Evolutionary conservation across 306 rosid species (phyloP).

Genomic region (Sicyos edulis): DNA sequence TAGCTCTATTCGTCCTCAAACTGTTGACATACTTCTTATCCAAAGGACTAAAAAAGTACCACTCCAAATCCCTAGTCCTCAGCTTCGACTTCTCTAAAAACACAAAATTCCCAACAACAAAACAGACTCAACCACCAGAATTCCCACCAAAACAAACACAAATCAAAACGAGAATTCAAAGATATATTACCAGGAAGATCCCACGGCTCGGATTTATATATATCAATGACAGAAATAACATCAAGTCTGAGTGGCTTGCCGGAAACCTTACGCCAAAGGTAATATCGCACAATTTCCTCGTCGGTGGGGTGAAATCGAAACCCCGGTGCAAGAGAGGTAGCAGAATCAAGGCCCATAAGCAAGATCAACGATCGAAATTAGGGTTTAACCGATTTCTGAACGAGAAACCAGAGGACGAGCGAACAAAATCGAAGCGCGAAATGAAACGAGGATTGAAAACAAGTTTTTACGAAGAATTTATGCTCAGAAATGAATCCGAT

Average conservation of each 20-base stretch:
- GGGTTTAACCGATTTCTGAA: conserved; percentile 12
- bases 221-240: conserved; percentile 51
- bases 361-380: conserved; percentile 8
- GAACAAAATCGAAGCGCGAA: neutral
- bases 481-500: neutral
- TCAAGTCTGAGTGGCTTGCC: conserved; percentile 42
- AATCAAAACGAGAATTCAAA: neutral
- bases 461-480: neutral
- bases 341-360: conserved; percentile 34
- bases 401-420: neutral
- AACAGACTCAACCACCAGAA: neutral
- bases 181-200: conserved; percentile 68
- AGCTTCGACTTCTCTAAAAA: conserved; percentile 54
- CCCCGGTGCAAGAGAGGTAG: conserved; percentile 58
- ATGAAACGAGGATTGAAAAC: neutral
- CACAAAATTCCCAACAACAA: neutral
- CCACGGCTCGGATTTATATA: conserved; percentile 89
- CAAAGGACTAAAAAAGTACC: conserved; percentile 79
- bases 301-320: conserved; percentile 96
- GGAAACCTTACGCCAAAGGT: conserved; percentile 64
- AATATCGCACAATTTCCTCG: conserved; percentile 66
- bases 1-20: conserved; percentile 82
- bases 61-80: conserved; percentile 71
- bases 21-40: conserved; percentile 80
- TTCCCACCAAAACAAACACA: neutral